These are phyloP conservation scores for Fusarium fujikuroi DNA, from an alignment of 2,329 filamentous ascomycete genomes.

Conservation along the genomic window DNA sequence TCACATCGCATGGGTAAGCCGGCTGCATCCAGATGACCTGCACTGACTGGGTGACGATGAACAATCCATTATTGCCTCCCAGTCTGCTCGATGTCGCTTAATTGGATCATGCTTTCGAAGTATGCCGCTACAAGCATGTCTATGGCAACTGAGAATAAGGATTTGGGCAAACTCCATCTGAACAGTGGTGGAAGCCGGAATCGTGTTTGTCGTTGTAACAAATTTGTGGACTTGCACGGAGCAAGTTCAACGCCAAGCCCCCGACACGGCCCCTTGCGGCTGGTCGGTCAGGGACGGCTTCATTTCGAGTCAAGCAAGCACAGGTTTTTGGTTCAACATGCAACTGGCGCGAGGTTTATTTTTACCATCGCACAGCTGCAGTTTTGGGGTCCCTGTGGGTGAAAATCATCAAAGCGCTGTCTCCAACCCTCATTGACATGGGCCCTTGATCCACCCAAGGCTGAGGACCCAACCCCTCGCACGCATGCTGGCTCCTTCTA, in stretches of 20 bases:
- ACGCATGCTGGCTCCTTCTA: slow-evolving; percentile 39
- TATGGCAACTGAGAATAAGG: slow-evolving; percentile 18
- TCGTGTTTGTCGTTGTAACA: slow-evolving; percentile 12
- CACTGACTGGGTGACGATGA: neutral
- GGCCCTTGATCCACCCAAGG: slow-evolving; percentile 30
- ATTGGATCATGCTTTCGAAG: neutral
- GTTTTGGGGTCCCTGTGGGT: slow-evolving; percentile 34
- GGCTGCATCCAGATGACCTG: slow-evolving; percentile 37
- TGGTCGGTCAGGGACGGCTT: slow-evolving; percentile 41
- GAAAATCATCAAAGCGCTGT: slow-evolving; percentile 36
- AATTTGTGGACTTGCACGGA: slow-evolving; percentile 11
- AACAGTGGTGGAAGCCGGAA: slow-evolving; percentile 13
- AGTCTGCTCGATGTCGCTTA: neutral
- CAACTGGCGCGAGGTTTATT: slow-evolving; percentile 41
- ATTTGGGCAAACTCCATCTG: neutral
- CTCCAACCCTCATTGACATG: slow-evolving; percentile 32
- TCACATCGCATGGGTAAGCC: slow-evolving; percentile 34
- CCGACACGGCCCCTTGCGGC: slow-evolving; percentile 36
- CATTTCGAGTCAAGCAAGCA: slow-evolving; percentile 39
- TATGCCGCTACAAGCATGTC: slow-evolving; percentile 6
- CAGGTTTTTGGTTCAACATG: slow-evolving; percentile 30
- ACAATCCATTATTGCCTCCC: neutral
- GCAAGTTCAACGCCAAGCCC: slow-evolving; percentile 11
- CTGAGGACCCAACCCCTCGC: slow-evolving; percentile 42
- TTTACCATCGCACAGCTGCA: slow-evolving; percentile 41